Percentiles rank a stretch among this genome's conserved stretches.
Evolutionary conservation across 2,329 filamentous ascomycete species (phyloP).

Genomic region (Ophiostoma populinum): DNA sequence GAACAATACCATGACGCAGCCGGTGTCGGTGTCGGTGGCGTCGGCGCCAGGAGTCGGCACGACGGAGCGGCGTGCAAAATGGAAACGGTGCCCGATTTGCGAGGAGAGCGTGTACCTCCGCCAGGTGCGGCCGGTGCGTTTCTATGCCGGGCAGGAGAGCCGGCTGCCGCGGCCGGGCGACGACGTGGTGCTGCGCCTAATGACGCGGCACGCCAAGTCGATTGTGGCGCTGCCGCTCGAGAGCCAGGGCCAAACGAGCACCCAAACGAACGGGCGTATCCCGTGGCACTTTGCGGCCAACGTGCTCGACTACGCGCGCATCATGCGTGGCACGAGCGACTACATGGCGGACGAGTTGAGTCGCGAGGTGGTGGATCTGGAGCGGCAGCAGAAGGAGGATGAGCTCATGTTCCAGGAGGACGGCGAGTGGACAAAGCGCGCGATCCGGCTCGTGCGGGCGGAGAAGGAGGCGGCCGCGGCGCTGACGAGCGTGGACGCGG

Average conservation of each 20-base stretch:
- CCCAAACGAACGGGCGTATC: no score
- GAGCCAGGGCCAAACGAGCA: no score
- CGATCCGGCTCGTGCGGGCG: constrained; percentile 54
- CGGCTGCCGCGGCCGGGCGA: constrained; percentile 65
- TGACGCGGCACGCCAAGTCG: constrained; percentile 63
- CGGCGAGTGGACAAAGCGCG: constrained; percentile 79
- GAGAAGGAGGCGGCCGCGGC: constrained; percentile 55
- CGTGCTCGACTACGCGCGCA: constrained; percentile 74
- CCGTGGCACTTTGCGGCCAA: constrained; percentile 94
- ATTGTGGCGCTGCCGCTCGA: constrained; percentile 77
- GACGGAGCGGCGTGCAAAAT: constrained; percentile 20
- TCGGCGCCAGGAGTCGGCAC: background rate
- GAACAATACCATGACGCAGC: no score
- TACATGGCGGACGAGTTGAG: constrained; percentile 78
- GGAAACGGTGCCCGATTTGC: constrained; percentile 94
- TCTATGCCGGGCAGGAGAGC: constrained; percentile 78
- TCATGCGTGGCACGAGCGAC: constrained; percentile 83
- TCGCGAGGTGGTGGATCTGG: constrained; percentile 56
- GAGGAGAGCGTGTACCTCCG: constrained; percentile 87
- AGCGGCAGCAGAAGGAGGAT: constrained; percentile 69
- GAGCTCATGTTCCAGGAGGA: constrained; percentile 84
- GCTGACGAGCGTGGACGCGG: constrained; percentile 19
- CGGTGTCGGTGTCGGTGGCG: no score
- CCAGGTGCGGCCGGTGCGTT: constrained; percentile 75
- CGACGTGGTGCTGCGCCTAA: constrained; percentile 76